Base-by-base conservation (phyloP, 768 basidiomycete species). In the Phanerodontia chrysosporium region DNA sequence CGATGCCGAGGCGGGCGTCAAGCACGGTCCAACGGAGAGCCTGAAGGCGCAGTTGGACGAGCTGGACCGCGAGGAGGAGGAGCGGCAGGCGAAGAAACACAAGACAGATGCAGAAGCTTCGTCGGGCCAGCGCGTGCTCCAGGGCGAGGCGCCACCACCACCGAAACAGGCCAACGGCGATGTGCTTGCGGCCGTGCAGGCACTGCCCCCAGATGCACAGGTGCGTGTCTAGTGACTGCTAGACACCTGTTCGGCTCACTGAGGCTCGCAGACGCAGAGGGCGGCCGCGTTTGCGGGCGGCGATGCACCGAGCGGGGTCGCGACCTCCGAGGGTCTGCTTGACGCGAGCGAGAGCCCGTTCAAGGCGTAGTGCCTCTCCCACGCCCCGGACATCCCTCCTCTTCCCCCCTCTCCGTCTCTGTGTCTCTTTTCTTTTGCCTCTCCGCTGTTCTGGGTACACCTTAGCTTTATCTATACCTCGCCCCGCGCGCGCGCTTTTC, bases 41-140 rank as follows among this genome's bases (percentile, higher is more conserved):
- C 73, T 89, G 60, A 85, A 79, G 69, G 82, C 80, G 24, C 83
- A 82, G 65, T 67, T 90, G 62, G 83, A 84, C 16, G 85, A 86
- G 55, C 82, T 84, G 63, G 86, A 69, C 48, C 44, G 57, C 57
- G 69, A 64, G 49, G 53, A 60, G 22, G 24, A 25, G 8, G 39
- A 58, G 58, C 35, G 35, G 29, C 49, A 48, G 44, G 21, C 49
- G 52, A 59, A 49, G 30, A 56, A 48, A 14, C 52, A 45, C 30
- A 55, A 69, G 21, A 51, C 66, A 24, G 74, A 78, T 49, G 71
- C 70, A 30, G 75, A 79, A 18, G 24, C 48, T 10, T 49, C 28
- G 18, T 55, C 39, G 18, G 16, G 16, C 39, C 10, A 57, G 35
- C 27, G 46, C 49, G 32, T 59, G 63, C 62, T 66, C 18, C 75